Evolutionary conservation across 768 basidiomycete genomes (phyloP).

Genomic region (Tylopilus vinaceipallidus): DNA sequence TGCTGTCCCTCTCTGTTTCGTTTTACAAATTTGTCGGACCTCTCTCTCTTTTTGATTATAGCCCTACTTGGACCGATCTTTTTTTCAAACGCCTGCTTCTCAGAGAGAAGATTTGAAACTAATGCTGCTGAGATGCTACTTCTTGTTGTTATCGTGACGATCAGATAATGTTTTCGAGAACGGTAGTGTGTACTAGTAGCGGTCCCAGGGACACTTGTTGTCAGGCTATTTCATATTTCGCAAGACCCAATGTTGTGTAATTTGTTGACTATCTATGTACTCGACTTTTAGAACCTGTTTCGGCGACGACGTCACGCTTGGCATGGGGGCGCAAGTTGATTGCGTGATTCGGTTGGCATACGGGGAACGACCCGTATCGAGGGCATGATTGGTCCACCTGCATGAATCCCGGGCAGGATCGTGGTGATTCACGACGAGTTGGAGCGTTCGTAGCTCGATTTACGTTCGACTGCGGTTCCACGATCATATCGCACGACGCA

Average conservation of each 20-base stretch:
- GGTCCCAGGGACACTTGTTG: conserved; percentile 4
- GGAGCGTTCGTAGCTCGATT: neutral
- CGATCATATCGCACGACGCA: conserved; percentile 13
- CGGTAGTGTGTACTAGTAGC: conserved; percentile 10
- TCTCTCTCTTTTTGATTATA: too few species aligned
- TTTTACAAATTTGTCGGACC: neutral
- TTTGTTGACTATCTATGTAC: too few species aligned
- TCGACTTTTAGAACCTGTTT: too few species aligned
- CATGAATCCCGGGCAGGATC: neutral
- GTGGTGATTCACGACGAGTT: neutral
- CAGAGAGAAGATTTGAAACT: conserved; percentile 1
- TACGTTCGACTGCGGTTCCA: conserved; percentile 13
- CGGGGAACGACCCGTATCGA: neutral
- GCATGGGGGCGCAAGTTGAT: neutral
- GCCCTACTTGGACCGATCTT: neutral
- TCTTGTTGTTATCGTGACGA: neutral
- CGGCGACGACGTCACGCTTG: too few species aligned
- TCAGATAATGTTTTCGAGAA: conserved; percentile 5
- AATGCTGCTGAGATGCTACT: conserved; percentile 5
- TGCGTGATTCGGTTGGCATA: neutral
- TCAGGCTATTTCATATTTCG: neutral
- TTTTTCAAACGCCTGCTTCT: neutral
- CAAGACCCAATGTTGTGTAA: too few species aligned
- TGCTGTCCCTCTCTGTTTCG: neutral
- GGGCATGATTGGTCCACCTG: neutral